These are phyloP conservation scores for Knoxdaviesia capensis DNA, from an alignment of 2,329 filamentous ascomycete genomes.

Conservation along the genomic window DNA sequence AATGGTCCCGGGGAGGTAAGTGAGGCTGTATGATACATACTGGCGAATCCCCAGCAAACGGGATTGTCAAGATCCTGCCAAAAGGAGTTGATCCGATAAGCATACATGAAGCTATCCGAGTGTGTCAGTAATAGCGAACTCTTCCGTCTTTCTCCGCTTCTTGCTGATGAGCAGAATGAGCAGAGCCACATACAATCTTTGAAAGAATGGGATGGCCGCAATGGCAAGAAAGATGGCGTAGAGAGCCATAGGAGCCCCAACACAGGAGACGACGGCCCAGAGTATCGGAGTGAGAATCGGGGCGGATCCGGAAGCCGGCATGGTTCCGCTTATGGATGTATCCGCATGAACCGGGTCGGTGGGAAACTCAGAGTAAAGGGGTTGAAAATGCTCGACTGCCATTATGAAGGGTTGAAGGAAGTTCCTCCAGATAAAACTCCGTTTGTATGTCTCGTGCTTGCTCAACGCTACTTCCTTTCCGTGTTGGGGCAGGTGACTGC, in stretches of 20 bases:
- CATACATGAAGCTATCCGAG: constrained; percentile 51
- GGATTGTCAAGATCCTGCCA: constrained; percentile 58
- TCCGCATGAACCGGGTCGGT: too few species aligned
- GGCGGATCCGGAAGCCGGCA: too few species aligned
- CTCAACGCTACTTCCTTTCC: too few species aligned
- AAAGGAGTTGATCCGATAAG: constrained; percentile 57
- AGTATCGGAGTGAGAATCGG: too few species aligned
- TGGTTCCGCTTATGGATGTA: too few species aligned
- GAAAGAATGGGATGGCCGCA: constrained; percentile 48
- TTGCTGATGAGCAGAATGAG: neutral
- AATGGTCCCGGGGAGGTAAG: neutral
- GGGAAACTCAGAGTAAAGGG: too few species aligned
- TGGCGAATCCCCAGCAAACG: constrained; percentile 70
- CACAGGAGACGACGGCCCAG: too few species aligned
- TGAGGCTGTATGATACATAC: constrained; percentile 22
- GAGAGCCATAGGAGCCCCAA: constrained; percentile 16
- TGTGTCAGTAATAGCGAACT: constrained; percentile 5
- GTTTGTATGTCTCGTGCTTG: too few species aligned
- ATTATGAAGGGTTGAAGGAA: too few species aligned
- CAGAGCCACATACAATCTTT: constrained; percentile 48
- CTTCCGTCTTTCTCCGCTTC: neutral
- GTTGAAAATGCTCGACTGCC: too few species aligned
- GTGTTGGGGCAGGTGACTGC: too few species aligned
- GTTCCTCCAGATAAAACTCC: too few species aligned
- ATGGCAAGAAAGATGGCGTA: constrained; percentile 49